Base-by-base conservation (phyloP, 345 rosid species). In the Syzygium aromaticum region DNA sequence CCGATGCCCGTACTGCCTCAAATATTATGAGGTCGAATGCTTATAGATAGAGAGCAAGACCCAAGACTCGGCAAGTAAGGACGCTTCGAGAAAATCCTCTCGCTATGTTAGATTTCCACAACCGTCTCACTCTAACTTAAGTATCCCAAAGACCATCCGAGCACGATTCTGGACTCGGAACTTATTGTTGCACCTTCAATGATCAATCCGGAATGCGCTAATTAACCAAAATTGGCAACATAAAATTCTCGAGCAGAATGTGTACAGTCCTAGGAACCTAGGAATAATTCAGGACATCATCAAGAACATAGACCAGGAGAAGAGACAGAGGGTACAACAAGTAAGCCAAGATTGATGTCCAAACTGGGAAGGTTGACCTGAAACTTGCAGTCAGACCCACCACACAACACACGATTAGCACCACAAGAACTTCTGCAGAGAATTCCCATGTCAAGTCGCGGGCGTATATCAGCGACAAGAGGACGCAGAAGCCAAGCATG, bases 301-400 rank as follows among this genome's bases (percentile, higher is more conserved):
- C 87, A 57, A 92, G 88, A 59, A 90, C 56, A 86, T 91, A 91
- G 87, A 89, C 91, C 23, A 91, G 78, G 25, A 91, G 77, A 38
- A 92, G 87, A 23, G 94, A 91, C n/a, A 88, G 53, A 12, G 94
- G 93, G 77, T 92, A 91, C 21, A 89, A 22, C 22, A 90, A 43
- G 51, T 86, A 91, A 2, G 93, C 93, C 85, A 90, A n/a, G 38
- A 89, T 16, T 12, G 90, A 84, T 22, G 89, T 90, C 93, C 93
- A 92, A 40, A 90, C 54, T 15, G 92, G 90, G 78, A 90, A 91
- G 7, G 86, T 88, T 27, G 86, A 90, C 51, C 87, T 87, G 17
- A 87, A 87, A 86, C 93, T 87, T 22, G 91, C 90, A n/a, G 86
- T 12, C 3, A 88, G 14, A n/a, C 92, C 93, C 61, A 91, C 77